Conservation (phyloP, 2,329 filamentous ascomycete genomes). For the Scedosporium dehoogii region DNA sequence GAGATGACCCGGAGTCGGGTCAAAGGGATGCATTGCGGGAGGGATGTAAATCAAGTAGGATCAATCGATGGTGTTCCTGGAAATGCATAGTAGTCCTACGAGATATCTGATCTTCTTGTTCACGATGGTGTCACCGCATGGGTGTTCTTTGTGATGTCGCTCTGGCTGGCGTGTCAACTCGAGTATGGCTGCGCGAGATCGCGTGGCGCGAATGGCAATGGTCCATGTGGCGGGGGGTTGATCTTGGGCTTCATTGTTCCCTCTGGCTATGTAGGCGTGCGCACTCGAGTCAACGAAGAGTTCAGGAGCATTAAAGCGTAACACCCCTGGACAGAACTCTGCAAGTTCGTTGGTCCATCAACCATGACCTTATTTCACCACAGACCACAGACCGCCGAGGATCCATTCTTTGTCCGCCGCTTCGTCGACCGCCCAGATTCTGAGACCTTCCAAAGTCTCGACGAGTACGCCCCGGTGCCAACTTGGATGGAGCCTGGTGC, state of each 20-base stretch:
- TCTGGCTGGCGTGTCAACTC: no score
- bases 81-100: neutral
- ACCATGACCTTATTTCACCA: conserved; percentile 1
- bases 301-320: no score
- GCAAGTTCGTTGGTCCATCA: neutral
- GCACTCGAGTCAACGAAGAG: neutral
- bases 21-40: neutral
- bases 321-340: no score
- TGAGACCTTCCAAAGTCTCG: neutral
- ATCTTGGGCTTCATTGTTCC: neutral
- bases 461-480: neutral
- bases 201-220: conserved; percentile 2
- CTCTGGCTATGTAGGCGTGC: neutral
- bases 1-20: neutral
- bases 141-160: neutral
- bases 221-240: neutral
- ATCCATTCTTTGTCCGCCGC: no score
- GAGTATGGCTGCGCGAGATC: neutral
- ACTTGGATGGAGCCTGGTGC: neutral
- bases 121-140: no score
- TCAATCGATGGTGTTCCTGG: neutral
- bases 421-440: neutral
- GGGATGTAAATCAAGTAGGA: neutral
- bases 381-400: neutral
- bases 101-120: neutral